Base-by-base conservation (phyloP, 129 eudicot species). In the Helichrysum umbraculigerum region DNA sequence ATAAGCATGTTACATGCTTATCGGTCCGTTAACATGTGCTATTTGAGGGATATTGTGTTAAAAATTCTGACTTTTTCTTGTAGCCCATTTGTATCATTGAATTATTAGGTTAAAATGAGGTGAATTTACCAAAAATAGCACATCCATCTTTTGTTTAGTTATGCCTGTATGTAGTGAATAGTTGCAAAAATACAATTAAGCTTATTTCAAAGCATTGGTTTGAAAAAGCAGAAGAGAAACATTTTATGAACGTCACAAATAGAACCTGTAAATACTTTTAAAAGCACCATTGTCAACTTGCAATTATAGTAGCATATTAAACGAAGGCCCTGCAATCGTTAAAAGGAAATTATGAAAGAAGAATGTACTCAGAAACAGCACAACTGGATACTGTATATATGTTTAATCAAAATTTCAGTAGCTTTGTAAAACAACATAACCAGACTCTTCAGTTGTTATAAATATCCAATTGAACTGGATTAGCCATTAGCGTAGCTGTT, bases 301-400 rank as follows among this genome's bases (percentile, higher is more conserved):
- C 21, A 59, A 74, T 70, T 39, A 37, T 41, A 16, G 56, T 42
- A 62, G n/a, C 60, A 60, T 60, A 25, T 16, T 28, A 15, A 41
- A 60, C 39, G 59, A 60, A 58, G 67, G 39, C 21, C 12, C 8
- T 10, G 14, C 57, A 35, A 35, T 22, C 25, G 59, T 39, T 39
- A 41, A 41, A 74, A 74, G 25, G 78, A 73, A 71, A 51, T 30
- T 71, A 15, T 16, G 17, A 16, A 70, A 42, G 17, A 70, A 70
- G 30, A 52, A 28, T 5, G 32, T 25, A 44, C 1, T 60, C 42
- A 68, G 5, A 4, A 68, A 20, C 14, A 39, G 5, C 6, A 20
- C 35, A 67, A n/a, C 1, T 68, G 20, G 73, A 21, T 68, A 68
- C 11, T 12, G 20, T 21, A 16, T 17, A 44, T 50, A 47, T 70